A percentile compares a stretch with the other conserved stretches of the same genome.
Evolutionary conservation across 164 flowering plant species (phyloP).

Genomic region (Tinospora cordifolia): DNA sequence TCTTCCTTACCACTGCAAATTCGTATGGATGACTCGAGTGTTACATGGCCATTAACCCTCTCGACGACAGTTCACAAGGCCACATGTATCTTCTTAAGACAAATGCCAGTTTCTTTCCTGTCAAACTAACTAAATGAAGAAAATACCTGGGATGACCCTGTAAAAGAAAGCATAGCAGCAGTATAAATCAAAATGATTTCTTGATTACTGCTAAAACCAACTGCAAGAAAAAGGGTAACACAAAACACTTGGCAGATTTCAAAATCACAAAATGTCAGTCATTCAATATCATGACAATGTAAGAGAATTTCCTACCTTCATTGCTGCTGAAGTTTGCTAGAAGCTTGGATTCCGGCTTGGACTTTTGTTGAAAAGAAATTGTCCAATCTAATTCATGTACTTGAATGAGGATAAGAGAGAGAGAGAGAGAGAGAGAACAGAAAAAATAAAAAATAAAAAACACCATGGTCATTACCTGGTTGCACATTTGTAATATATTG

Average conservation of each 20-base stretch:
- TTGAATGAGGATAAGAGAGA: not conserved
- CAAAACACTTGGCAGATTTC: not conserved
- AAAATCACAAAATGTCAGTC: not conserved
- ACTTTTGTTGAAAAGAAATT: constrained; percentile 63
- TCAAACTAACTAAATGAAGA: not conserved
- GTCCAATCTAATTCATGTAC: constrained; percentile 49
- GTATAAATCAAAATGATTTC: not conserved
- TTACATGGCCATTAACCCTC: too few relatives aligned
- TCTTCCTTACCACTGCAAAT: too few relatives aligned
- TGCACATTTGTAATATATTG: constrained; percentile 89
- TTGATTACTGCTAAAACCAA: not conserved
- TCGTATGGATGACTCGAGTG: too few relatives aligned
- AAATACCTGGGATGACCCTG: not conserved
- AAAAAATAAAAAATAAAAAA: not conserved
- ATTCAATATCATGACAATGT: not conserved
- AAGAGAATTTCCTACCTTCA: not conserved
- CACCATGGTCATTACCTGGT: constrained; percentile 45
- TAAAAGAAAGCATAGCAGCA: not conserved
- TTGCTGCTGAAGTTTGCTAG: constrained; percentile 44
- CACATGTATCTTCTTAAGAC: not conserved
- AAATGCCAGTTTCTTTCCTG: not conserved
- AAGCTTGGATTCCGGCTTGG: constrained; percentile 59
- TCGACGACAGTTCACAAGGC: not conserved
- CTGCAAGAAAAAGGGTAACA: not conserved
- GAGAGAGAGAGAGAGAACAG: too few relatives aligned